These are phyloP conservation scores for Russula foetens DNA, from an alignment of 768 basidiomycete species.

Conservation along the genomic window DNA sequence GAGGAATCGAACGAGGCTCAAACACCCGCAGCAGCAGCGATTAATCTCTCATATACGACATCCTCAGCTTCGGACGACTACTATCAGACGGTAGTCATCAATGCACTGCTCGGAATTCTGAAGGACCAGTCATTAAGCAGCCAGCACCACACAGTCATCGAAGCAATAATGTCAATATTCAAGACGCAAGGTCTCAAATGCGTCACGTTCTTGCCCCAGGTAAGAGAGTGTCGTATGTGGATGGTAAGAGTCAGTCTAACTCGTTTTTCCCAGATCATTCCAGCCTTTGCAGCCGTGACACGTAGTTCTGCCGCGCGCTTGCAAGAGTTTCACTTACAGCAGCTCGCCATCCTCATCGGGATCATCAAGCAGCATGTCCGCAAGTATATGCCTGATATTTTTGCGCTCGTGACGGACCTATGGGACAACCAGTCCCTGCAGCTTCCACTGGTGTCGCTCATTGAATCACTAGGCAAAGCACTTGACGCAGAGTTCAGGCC, in stretches of 20 bases:
- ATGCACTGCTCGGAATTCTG: constrained; percentile 75
- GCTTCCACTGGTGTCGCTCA: constrained; percentile 83
- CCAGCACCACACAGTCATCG: constrained; percentile 90
- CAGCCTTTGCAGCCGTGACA: constrained; percentile 87
- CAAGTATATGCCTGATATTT: constrained; percentile 81
- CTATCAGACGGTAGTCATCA: constrained; percentile 94
- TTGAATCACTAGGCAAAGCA: constrained; percentile 88
- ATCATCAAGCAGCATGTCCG: constrained; percentile 98
- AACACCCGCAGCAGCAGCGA: constrained; percentile 52
- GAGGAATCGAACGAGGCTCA: constrained; percentile 49
- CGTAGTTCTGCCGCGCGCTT: constrained; percentile 70
- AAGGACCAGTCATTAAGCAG: constrained; percentile 81
- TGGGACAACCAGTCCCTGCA: constrained; percentile 85
- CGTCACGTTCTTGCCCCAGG: constrained; percentile 91
- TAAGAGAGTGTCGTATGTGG: constrained; percentile 26
- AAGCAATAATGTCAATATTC: constrained; percentile 98
- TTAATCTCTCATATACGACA: constrained; percentile 56
- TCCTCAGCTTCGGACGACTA: constrained; percentile 81
- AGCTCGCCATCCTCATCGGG: constrained; percentile 88
- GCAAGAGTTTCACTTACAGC: constrained; percentile 92
- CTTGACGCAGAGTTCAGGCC: constrained; percentile 97
- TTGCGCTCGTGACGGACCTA: constrained; percentile 77
- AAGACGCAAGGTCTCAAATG: constrained; percentile 96
- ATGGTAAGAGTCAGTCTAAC: not conserved
- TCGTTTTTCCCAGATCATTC: constrained; percentile 60